A percentile compares a stretch with the other conserved stretches of the same genome.
Evolutionary conservation across 140 eudicot species (phyloP).

Genomic region (Stevia rebaudiana): DNA sequence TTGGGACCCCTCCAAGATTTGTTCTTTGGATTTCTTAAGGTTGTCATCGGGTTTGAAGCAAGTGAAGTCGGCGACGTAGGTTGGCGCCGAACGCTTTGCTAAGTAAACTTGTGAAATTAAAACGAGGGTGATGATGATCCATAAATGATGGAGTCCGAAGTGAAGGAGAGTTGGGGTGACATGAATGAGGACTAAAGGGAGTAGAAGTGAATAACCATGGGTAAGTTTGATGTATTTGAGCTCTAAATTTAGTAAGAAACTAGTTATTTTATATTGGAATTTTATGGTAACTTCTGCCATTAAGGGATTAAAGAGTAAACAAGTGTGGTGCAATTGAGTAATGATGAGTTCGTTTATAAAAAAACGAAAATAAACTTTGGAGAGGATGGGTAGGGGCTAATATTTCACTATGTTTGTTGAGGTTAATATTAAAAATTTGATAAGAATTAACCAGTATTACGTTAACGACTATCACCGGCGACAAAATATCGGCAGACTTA

Average conservation of each 20-base stretch:
- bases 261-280: conserved; percentile 1
- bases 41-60: conserved; percentile 47
- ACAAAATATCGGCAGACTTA: too few relatives aligned
- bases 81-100: conserved; percentile 45
- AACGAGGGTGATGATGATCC: conserved; percentile 33
- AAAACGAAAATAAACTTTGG: neutral
- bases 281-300: neutral
- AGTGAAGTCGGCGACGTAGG: conserved; percentile 54
- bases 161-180: neutral
- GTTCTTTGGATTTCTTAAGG: conserved; percentile 7
- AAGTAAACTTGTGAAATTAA: conserved; percentile 32
- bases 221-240: conserved; percentile 14
- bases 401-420: too few relatives aligned
- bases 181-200: conserved; percentile 15
- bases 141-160: neutral
- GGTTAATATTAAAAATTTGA: too few relatives aligned
- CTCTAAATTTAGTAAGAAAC: conserved; percentile 8
- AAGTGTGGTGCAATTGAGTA: neutral
- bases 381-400: too few relatives aligned
- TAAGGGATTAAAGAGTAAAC: neutral
- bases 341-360: neutral
- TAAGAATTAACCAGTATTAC: too few relatives aligned
- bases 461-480: too few relatives aligned
- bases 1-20: neutral
- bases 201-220: conserved; percentile 5